These are phyloP conservation scores for Pythium pyrilobum DNA, from an alignment of 352 stramenopile species.

Conservation along the genomic window DNA sequence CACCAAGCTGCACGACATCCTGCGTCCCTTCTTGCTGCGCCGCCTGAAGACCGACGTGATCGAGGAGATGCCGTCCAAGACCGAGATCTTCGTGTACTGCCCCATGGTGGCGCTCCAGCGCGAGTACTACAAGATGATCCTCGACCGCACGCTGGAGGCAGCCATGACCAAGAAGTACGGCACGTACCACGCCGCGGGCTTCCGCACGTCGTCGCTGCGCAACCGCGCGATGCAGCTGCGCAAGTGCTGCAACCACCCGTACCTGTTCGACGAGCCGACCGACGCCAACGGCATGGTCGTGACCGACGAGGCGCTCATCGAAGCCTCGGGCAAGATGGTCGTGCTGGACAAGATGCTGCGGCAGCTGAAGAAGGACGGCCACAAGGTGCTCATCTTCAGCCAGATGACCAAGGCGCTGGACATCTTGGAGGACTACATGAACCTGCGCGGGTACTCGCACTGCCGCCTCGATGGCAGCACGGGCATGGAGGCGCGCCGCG, in stretches of 20 bases:
- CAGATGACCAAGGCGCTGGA: conserved; percentile 98
- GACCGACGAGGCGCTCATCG: conserved; percentile 89
- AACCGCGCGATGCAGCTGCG: conserved; percentile 80
- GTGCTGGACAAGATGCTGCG: conserved; percentile 97
- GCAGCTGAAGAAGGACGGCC: conserved; percentile 91
- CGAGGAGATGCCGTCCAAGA: conserved; percentile 94
- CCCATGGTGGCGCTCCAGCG: conserved; percentile 92
- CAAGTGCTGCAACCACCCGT: conserved; percentile 88
- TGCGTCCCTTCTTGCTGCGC: conserved; percentile 95
- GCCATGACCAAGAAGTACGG: conserved; percentile 83
- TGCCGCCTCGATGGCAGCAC: conserved; percentile 97
- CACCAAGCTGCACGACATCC: conserved; percentile 96
- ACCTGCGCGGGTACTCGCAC: conserved; percentile 87
- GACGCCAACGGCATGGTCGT: conserved; percentile 41
- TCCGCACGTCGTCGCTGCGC: conserved; percentile 50
- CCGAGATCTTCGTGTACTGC: conserved; percentile 97
- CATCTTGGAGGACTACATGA: conserved; percentile 96
- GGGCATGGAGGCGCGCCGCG: conserved; percentile 88
- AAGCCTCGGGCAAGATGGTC: conserved; percentile 96
- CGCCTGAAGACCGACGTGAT: conserved; percentile 95
- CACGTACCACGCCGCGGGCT: conserved; percentile 38
- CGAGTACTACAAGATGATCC: conserved; percentile 94
- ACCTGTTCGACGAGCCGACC: conserved; percentile 83
- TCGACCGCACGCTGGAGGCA: conserved; percentile 82
- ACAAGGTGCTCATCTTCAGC: conserved; percentile 98